Percentiles rank a stretch among this genome's conserved stretches.
phyloP scores from a whole-genome alignment of 2,329 filamentous ascomycete species.

The Sclerotinia sclerotiorum region DNA sequence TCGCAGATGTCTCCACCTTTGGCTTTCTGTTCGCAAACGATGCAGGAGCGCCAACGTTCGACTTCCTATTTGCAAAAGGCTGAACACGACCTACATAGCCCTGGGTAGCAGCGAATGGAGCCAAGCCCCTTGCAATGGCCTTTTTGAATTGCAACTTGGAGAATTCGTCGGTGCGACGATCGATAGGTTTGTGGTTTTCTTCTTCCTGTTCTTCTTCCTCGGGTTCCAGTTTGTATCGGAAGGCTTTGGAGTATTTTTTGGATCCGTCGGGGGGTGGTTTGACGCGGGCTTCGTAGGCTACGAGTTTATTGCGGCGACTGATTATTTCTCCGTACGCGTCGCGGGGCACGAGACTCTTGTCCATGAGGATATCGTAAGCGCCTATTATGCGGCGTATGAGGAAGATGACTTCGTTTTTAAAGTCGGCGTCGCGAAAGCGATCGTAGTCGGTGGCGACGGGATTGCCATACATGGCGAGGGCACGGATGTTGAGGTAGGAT shows the following conservation, averaged over 20 bases:
- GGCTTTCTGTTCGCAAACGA: constrained; percentile 15
- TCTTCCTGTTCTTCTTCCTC: constrained; percentile 5
- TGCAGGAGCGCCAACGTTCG: not conserved
- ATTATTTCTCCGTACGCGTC: constrained; percentile 34
- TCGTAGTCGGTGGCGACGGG: constrained; percentile 15
- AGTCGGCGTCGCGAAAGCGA: not conserved
- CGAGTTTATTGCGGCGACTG: constrained; percentile 39
- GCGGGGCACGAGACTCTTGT: constrained; percentile 33
- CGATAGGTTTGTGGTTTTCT: not conserved
- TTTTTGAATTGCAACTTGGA: constrained; percentile 4
- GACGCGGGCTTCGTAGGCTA: constrained; percentile 37
- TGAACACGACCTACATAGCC: constrained; percentile 10
- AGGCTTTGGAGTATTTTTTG: not conserved
- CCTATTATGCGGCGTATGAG: constrained; percentile 39
- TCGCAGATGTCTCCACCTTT: not conserved
- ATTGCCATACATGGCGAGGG: constrained; percentile 31
- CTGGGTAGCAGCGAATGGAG: constrained; percentile 5
- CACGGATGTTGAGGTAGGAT: constrained; percentile 35
- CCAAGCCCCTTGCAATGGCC: not conserved
- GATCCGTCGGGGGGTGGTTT: not conserved
- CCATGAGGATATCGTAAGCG: constrained; percentile 40
- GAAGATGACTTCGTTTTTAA: constrained; percentile 22
- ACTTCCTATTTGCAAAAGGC: constrained; percentile 5
- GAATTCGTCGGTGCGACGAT: constrained; percentile 32
- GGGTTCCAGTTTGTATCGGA: constrained; percentile 1